These are phyloP conservation scores for Podospora sp. DNA, from an alignment of 495 filamentous ascomycete species.

Conservation along the genomic window DNA sequence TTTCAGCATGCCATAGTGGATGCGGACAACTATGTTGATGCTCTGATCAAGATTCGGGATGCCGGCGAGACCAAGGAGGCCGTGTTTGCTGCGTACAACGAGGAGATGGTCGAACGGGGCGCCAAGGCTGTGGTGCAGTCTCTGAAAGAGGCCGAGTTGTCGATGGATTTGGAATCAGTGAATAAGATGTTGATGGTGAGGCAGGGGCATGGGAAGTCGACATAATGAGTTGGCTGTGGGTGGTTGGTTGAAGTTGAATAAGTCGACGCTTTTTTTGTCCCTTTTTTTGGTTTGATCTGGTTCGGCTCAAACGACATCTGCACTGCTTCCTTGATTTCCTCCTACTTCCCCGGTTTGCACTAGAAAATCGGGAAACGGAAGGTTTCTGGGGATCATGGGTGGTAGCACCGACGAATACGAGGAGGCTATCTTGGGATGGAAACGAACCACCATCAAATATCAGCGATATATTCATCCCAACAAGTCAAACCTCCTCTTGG, in stretches of 20 bases:
- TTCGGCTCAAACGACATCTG: too few species aligned
- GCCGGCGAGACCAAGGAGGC: slow-evolving; percentile 27
- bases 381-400: too few species aligned
- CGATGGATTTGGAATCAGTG: slow-evolving; percentile 26
- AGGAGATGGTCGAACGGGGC: slow-evolving; percentile 52
- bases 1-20: slow-evolving; percentile 53
- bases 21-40: slow-evolving; percentile 44
- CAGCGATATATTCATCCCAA: too few species aligned
- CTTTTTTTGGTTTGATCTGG: too few species aligned
- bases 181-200: slow-evolving; percentile 29
- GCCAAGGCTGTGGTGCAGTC: slow-evolving; percentile 46
- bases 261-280: too few species aligned
- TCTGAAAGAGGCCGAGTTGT: slow-evolving; percentile 25
- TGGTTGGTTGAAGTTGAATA: background rate
- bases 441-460: too few species aligned
- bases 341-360: too few species aligned
- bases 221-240: background rate
- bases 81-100: slow-evolving; percentile 45
- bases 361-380: too few species aligned
- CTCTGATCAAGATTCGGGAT: slow-evolving; percentile 33
- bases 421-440: too few species aligned
- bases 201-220: slow-evolving; percentile 25
- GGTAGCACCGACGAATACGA: too few species aligned
- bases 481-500: too few species aligned
- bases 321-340: too few species aligned